Evolutionary conservation across 257 asterid species (phyloP).

Genomic region (Fraxinus excelsior): DNA sequence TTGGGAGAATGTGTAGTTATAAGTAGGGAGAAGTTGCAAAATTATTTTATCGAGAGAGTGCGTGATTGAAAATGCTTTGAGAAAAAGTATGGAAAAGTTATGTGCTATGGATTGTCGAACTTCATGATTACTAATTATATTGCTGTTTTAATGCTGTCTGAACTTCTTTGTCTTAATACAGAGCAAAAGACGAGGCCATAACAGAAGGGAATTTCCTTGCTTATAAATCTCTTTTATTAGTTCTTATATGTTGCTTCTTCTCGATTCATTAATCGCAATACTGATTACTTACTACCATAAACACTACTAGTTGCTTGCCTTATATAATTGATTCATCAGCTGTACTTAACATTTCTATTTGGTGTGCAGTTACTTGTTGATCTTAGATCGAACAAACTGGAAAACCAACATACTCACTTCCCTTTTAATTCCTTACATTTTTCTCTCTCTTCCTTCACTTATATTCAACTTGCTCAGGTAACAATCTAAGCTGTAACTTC

Average conservation of each 20-base stretch:
- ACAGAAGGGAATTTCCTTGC: not conserved
- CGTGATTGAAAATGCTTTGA: too few relatives aligned
- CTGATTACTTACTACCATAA: too few relatives aligned
- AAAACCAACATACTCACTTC: conserved; percentile 82
- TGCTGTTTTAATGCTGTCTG: not conserved
- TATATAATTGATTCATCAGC: not conserved
- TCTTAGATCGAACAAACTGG: conserved; percentile 94
- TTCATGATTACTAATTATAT: not conserved
- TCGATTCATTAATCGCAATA: too few relatives aligned
- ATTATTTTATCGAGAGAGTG: too few relatives aligned
- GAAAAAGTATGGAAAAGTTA: too few relatives aligned
- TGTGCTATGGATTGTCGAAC: not conserved
- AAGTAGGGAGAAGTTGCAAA: too few relatives aligned
- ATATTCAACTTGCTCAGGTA: conserved; percentile 69
- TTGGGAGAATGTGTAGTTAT: too few relatives aligned
- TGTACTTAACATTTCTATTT: not conserved
- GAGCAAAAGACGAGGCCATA: not conserved
- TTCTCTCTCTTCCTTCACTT: conserved; percentile 73
- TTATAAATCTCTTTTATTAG: not conserved
- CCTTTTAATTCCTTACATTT: conserved; percentile 86
- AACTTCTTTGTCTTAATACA: not conserved
- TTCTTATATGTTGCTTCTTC: not conserved
- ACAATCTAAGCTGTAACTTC: not conserved
- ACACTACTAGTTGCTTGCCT: not conserved
- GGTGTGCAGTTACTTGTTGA: conserved; percentile 65